phyloP scores from a whole-genome alignment of 345 rosid species.

The Eutrema heterophyllum region DNA sequence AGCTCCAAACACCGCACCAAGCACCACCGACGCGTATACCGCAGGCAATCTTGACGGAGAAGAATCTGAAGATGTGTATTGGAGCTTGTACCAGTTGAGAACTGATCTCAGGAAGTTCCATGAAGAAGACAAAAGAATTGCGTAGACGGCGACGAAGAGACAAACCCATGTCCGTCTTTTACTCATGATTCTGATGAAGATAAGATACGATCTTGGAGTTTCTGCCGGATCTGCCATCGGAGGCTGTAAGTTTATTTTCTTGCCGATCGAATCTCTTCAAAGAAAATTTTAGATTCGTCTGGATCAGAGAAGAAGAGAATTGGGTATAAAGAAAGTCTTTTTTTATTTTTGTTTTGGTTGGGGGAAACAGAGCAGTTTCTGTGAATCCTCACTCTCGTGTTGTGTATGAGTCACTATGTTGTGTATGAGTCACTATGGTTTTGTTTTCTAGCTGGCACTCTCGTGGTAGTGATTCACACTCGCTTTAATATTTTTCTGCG shows the following conservation, averaged over 20 bases:
- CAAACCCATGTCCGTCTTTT: conserved; percentile 78
- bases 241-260: not conserved
- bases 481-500: no score
- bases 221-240: not conserved
- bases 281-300: not conserved
- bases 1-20: conserved; percentile 61
- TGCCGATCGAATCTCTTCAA: not conserved
- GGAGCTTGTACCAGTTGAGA: conserved; percentile 52
- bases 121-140: conserved; percentile 47
- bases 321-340: not conserved
- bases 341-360: not conserved
- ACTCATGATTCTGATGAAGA: conserved; percentile 61
- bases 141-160: conserved; percentile 60
- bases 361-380: not conserved
- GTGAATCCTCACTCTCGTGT: conserved; percentile 1
- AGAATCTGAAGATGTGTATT: not conserved
- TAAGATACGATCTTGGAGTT: conserved; percentile 29
- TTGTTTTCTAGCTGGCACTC: not conserved
- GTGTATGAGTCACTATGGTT: not conserved
- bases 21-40: conserved; percentile 66
- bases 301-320: not conserved
- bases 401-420: not conserved
- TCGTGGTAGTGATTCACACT: no score
- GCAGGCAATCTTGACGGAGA: conserved; percentile 54
- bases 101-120: conserved; percentile 68